Conservation (phyloP, 2,329 filamentous ascomycete species). For the Exserohilum turcica region DNA sequence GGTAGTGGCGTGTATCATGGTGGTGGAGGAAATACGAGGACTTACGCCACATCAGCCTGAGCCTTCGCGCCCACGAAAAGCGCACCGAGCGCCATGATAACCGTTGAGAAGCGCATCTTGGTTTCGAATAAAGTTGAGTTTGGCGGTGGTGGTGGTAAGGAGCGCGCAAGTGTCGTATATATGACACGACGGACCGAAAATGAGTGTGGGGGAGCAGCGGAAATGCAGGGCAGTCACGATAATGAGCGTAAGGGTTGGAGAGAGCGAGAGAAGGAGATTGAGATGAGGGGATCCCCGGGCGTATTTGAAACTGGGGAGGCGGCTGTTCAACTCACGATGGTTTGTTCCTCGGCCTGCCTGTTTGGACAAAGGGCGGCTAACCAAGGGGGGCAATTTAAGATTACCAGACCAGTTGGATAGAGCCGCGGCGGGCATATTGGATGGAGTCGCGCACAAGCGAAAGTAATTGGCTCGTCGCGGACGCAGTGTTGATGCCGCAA, state of each 20-base stretch:
- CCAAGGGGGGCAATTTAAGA: conserved; percentile 14
- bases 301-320: conserved; percentile 34
- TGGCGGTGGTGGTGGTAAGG: conserved; percentile 5
- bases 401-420: conserved; percentile 20
- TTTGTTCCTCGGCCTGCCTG: conserved; percentile 13
- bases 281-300: conserved; percentile 23
- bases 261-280: conserved; percentile 22
- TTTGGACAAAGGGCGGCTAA: conserved; percentile 22
- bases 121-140: conserved; percentile 1
- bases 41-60: conserved; percentile 32
- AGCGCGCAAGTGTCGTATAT: conserved; percentile 11
- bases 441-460: conserved; percentile 12
- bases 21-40: conserved; percentile 2
- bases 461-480: conserved; percentile 14
- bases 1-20: conserved; percentile 1
- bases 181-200: conserved; percentile 13
- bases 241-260: conserved; percentile 28
- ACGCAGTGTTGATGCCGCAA: conserved; percentile 2
- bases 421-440: conserved; percentile 9
- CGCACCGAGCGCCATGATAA: conserved; percentile 36
- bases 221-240: conserved; percentile 13
- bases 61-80: conserved; percentile 37
- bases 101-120: conserved; percentile 39
- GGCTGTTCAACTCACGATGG: conserved; percentile 21
- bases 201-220: conserved; percentile 33